Evolutionary conservation across 805 yeast species (phyloP), one percentile per base, ranked within the genome.

Genomic region (Candida qinlingensis): DNA sequence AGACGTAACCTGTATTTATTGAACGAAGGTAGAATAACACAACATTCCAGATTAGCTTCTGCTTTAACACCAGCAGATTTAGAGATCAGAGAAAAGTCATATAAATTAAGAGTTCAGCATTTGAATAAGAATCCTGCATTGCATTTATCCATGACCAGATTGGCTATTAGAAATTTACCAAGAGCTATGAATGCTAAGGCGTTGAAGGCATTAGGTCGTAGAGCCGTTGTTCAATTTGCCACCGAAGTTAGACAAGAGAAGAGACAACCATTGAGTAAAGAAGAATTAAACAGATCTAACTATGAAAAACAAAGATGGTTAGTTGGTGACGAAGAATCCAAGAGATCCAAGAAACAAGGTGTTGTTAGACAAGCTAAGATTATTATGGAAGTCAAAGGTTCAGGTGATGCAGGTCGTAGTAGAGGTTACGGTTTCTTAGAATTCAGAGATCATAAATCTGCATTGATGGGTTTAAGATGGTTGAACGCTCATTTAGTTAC

Each of bases 341-440:
- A 81, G 58, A 81, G 74, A 53, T 78, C 80, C 47, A 88, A 86
- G 62, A 85, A 89, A 59, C 80, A 78, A 41, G 99, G 99, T 70
- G 88, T 94, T 37, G 96, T 94, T 4, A 84, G 80, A 66, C 98
- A 94, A 69, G 86, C 97, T 28, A 94, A 94, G 71, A 84, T 94
- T 55, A 86, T 94, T 53, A 86, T 80, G 75, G 99, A 94, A 69
- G 87, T 88, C 40, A 92, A 91, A 65, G 96, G 90, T 7, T 74
- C 92, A 7, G 95, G 96, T 25, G 85, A 84, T 28, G 68, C 75
- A 30, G 99, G 99, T 48, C 79, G 99, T 67, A 83, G 94, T 62
- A 84, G 97, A 73, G 99, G 99, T 52, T 94, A 92, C 61, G 99
- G 99, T 54, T 92, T 94, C 75, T 68, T 94, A 41, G 98, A 94